A percentile compares a stretch with the other conserved stretches of the same genome.
Evolutionary conservation across 805 yeast species (phyloP).

Genomic region (Phaffomyces thermotolerans): DNA sequence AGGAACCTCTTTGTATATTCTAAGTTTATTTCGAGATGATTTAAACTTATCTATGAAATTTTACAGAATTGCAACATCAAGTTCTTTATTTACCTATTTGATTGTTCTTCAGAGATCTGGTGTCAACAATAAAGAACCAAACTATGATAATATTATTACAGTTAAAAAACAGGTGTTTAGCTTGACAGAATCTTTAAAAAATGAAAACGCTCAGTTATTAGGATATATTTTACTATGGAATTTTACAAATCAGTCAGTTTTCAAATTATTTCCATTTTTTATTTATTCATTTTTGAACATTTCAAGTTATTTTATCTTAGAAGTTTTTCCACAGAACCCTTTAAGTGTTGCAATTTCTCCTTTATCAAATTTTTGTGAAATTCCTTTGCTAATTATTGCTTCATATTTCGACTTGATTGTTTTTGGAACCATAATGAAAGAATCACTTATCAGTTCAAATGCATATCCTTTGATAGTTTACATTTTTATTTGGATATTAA

Average conservation of each 20-base stretch:
- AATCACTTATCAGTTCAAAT: slow-evolving; percentile 20
- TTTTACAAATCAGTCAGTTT: slow-evolving; percentile 25
- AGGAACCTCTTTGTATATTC: slow-evolving; percentile 10
- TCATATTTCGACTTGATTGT: slow-evolving; percentile 33
- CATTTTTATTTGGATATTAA: slow-evolving; percentile 29
- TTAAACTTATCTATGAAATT: slow-evolving; percentile 2
- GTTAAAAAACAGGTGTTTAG: slow-evolving; percentile 15
- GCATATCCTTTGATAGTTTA: slow-evolving; percentile 30
- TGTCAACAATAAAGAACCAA: slow-evolving; percentile 12
- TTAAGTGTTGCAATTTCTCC: slow-evolving; percentile 31
- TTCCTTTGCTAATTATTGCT: slow-evolving; percentile 30
- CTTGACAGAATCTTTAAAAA: slow-evolving; percentile 30
- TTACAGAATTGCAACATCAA: slow-evolving; percentile 14
- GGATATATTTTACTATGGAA: slow-evolving; percentile 33
- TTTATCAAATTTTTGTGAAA: slow-evolving; percentile 30
- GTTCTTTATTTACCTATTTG: slow-evolving; percentile 18
- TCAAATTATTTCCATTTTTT: slow-evolving; percentile 35
- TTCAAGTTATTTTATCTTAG: slow-evolving; percentile 26
- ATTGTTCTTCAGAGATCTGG: slow-evolving; percentile 20
- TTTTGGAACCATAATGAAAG: slow-evolving; percentile 24
- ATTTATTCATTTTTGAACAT: slow-evolving; percentile 35
- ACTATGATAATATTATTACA: slow-evolving; percentile 10
- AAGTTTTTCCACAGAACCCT: slow-evolving; percentile 26
- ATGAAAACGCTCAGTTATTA: slow-evolving; percentile 35
- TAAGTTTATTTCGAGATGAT: slow-evolving; percentile 2